Evolutionary conservation across 495 filamentous ascomycete genomes (phyloP), one percentile per base, ranked within the genome.

Genomic region (Penicillium bovifimosum): DNA sequence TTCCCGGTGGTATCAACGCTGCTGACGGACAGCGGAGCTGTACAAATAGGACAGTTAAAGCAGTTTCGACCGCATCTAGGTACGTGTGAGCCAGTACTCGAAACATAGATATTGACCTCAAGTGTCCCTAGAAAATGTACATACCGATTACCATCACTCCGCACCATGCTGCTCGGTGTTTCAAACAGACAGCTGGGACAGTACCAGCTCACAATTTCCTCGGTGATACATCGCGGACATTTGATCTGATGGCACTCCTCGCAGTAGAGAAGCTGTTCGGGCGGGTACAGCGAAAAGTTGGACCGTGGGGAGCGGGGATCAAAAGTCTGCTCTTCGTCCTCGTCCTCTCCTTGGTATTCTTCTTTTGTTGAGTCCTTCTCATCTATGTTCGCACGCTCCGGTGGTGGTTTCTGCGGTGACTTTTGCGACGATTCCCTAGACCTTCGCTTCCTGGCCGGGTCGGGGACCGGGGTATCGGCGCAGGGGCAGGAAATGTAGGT

Each of bases 131-230:
- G 9, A 33, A 70, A 82, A 41, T 78, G 9, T 36, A 70, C 83
- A 41, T 78, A 96, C 91, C 92, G 82, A 65, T 95, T 95, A 10
- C 91, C 91, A 61, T 98, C 95, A 57, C 81, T 86, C 72, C 89
- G 90, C 28, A 97, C 81, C 66, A 86, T 87, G 61, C 86, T 91
- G 63, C 86, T 92, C 9, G 91, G 89, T 31, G 93, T 90, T 70
- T 98, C 93, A 60, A 97, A 96, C 50, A 97, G 68, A 68, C 93
- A 98, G 65, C 79, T 91, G n/a, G 93, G 93, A 64, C 93, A 98
- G 62, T 86, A 98, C 78, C 87, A 96, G 53, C 86, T 90, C 42
- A 95, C 83, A 36, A 96, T 87, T 70, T 98, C 93, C 62, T 98
- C 93, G 18, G 85, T 76, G 16, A 90, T 88, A 63, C 93, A 98